Evolutionary conservation across 805 yeast species (phyloP).

Genomic region (Maudiozyma bulderi): DNA sequence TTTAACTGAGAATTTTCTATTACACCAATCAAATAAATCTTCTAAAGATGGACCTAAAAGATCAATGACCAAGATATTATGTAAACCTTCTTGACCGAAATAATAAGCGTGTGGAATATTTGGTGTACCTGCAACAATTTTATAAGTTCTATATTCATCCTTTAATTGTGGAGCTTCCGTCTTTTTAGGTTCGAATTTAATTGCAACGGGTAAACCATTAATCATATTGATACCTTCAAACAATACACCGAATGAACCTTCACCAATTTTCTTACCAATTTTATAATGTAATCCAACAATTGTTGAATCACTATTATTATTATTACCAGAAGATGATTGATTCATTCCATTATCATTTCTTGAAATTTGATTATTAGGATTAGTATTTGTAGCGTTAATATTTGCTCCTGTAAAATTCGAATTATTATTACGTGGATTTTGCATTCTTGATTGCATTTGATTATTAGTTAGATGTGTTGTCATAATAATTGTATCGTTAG

Average conservation of each 20-base stretch:
- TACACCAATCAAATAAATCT: conserved; percentile 97
- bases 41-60: conserved; percentile 91
- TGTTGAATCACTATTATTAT: conserved; percentile 5
- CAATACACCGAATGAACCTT: conserved; percentile 95
- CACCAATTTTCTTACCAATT: conserved; percentile 96
- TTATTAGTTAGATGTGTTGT: not conserved
- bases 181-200: conserved; percentile 93
- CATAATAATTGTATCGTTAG: not conserved
- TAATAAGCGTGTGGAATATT: conserved; percentile 94
- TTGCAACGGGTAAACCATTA: conserved; percentile 82
- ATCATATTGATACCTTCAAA: conserved; percentile 92
- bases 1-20: conserved; percentile 75
- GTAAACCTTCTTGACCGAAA: conserved; percentile 96
- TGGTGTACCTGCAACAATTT: conserved; percentile 69
- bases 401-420: not conserved
- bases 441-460: not conserved
- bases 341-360: not conserved
- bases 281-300: conserved; percentile 90
- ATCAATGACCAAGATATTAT: conserved; percentile 90
- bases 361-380: not conserved
- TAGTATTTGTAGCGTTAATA: not conserved
- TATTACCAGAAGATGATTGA: not conserved
- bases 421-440: not conserved
- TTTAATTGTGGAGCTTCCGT: conserved; percentile 95
- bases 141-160: conserved; percentile 92